Conservation (phyloP, 108 stramenopile genomes). For the Nitzschia putrida region DNA sequence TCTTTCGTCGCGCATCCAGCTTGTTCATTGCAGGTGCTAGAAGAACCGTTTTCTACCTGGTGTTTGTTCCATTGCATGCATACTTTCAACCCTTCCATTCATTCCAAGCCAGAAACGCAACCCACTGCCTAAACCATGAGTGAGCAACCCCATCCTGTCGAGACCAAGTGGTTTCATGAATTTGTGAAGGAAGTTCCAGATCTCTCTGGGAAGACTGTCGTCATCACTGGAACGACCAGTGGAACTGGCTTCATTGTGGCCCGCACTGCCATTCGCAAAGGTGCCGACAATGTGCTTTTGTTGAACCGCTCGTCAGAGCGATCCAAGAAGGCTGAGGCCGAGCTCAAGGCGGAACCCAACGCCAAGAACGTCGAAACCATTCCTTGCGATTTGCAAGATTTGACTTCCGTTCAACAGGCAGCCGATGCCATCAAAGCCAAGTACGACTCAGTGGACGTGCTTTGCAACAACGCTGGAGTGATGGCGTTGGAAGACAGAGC, state of each 20-base stretch:
- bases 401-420: slow-evolving; percentile 40
- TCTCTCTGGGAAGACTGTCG: slow-evolving; percentile 35
- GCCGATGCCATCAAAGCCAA: slow-evolving; percentile 33
- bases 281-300: slow-evolving; percentile 24
- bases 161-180: slow-evolving; percentile 14
- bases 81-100: too few relatives aligned
- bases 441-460: slow-evolving; percentile 33
- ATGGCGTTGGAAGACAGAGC: slow-evolving; percentile 46
- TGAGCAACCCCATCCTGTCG: too few relatives aligned
- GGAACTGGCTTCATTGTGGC: slow-evolving; percentile 34
- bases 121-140: too few relatives aligned
- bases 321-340: not conserved
- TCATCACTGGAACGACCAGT: slow-evolving; percentile 33
- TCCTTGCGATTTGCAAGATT: slow-evolving; percentile 47
- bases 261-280: slow-evolving; percentile 15
- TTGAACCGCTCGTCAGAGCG: slow-evolving; percentile 24
- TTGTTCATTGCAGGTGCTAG: too few relatives aligned
- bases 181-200: slow-evolving; percentile 35
- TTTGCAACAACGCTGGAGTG: slow-evolving; percentile 60
- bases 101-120: too few relatives aligned
- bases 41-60: too few relatives aligned
- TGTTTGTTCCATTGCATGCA: too few relatives aligned
- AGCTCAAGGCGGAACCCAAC: slow-evolving; percentile 18
- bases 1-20: too few relatives aligned
- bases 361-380: slow-evolving; percentile 39